These are phyloP conservation scores for Geranium brycei DNA, from an alignment of 345 rosid genomes.

Conservation along the genomic window DNA sequence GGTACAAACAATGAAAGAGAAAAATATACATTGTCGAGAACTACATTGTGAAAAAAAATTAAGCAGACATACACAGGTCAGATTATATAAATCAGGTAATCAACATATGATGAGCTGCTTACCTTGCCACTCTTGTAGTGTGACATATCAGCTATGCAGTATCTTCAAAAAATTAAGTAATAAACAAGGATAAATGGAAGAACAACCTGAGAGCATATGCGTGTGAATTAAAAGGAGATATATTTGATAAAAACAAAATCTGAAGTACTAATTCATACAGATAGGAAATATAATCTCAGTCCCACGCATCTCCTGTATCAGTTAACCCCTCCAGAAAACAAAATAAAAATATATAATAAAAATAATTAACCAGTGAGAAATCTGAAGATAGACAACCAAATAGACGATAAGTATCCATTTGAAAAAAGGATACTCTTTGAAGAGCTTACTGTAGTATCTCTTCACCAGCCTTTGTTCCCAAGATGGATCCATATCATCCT, in stretches of 20 bases:
- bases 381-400: not conserved
- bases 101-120: constrained; percentile 9
- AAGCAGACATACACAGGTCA: too few relatives aligned
- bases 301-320: too few relatives aligned
- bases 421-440: constrained; percentile 77
- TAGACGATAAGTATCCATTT: not conserved
- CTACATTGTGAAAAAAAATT: too few relatives aligned
- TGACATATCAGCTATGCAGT: constrained; percentile 96
- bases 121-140: constrained; percentile 85
- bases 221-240: too few relatives aligned
- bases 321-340: too few relatives aligned
- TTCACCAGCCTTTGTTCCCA: constrained; percentile 97
- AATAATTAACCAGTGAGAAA: not conserved
- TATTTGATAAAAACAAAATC: too few relatives aligned
- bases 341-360: too few relatives aligned
- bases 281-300: too few relatives aligned
- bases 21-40: too few relatives aligned
- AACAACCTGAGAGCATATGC: not conserved
- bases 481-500: constrained; percentile 72
- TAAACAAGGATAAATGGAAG: constrained; percentile 1
- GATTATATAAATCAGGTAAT: too few relatives aligned
- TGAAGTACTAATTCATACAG: too few relatives aligned
- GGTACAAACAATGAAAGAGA: too few relatives aligned
- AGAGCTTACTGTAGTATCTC: constrained; percentile 88
- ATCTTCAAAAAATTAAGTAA: constrained; percentile 53